Base-by-base conservation (phyloP, 2,329 filamentous ascomycete genomes). In the Nothophaeocryptopus gaeumannii region DNA sequence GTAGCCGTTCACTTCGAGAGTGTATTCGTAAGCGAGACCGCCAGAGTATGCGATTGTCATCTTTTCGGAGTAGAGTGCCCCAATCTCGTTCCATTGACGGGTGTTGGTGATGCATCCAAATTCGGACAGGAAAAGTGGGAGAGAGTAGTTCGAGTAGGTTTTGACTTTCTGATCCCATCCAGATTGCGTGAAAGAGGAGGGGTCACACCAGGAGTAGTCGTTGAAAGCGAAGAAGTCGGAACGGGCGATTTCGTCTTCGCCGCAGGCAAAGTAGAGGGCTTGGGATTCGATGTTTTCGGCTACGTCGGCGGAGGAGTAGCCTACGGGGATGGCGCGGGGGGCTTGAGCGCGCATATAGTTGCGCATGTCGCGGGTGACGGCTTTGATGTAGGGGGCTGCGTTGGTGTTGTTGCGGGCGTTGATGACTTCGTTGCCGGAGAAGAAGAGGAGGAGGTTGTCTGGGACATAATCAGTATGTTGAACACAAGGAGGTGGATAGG, bases 11-110 rank as follows among this genome's bases (percentile, higher is more conserved):
- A 78, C 76, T 72, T 93, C 89, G 62, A 87, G 74, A 10, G 88
- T 85, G 77, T 96, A 97, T 73, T 97, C 91, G 75, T 96, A 97
- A 68, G 95, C 87, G 32, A 97, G 81, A 71, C 92, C 92, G 63
- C 92, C 92, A 29, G 91, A 96, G 80, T 96, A 97, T 61, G 96
- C 90, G 20, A 70, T 62, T 5, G 86, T 89, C 92, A 97, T 97
- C 54, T 95, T 71, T 12, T 72, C 72, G 70, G 75, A 82, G 85
- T 96, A 96, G 47, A 97, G 78, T 35, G 90, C 79, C 39, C 71
- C 72, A 46, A 97, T 74, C 74, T 96, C 92, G 53, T 83, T 78
- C 67, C 95, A 97, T 65, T 85, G 76, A 61, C 92, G 90, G 49
- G 75, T 81, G 77, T 88, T 90, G 67, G 81, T 85, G 72, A 82